Conservation (phyloP, 2,329 filamentous ascomycete genomes). For the Leptographium flavum region DNA sequence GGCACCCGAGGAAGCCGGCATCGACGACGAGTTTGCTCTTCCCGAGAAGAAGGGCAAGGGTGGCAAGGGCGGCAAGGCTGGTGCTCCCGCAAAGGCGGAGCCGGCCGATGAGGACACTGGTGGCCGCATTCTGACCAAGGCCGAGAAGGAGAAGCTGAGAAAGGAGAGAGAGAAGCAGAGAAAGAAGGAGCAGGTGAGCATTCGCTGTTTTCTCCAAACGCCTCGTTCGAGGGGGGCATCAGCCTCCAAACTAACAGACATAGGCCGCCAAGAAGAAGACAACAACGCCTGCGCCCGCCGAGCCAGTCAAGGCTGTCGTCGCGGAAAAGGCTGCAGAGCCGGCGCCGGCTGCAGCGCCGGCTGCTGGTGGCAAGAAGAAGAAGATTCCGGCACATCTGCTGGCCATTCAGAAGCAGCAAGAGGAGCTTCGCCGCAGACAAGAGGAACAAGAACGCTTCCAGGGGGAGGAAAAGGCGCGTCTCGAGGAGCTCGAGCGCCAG, state of each 20-base stretch:
- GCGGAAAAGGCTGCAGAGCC: constrained; percentile 25
- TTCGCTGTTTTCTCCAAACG: neutral
- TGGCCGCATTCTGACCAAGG: constrained; percentile 78
- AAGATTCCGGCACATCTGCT: constrained; percentile 67
- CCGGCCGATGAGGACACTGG: constrained; percentile 37
- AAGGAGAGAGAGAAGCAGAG: constrained; percentile 97
- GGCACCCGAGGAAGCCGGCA: constrained; percentile 64
- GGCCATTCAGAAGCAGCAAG: constrained; percentile 69
- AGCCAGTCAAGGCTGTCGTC: constrained; percentile 37
- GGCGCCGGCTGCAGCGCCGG: constrained; percentile 18
- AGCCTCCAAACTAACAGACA: neutral
- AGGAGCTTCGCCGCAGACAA: constrained; percentile 51
- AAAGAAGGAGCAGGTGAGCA: constrained; percentile 82
- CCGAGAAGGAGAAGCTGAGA: constrained; percentile 95
- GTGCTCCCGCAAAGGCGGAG: constrained; percentile 29
- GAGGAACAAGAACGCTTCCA: constrained; percentile 45
- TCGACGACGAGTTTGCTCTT: constrained; percentile 75
- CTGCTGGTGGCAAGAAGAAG: constrained; percentile 62
- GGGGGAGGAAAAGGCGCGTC: constrained; percentile 49
- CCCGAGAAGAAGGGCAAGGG: constrained; percentile 46
- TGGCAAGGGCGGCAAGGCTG: constrained; percentile 21
- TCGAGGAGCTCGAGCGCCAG: constrained; percentile 50
- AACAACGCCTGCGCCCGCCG: constrained; percentile 29
- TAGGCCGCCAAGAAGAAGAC: constrained; percentile 78
- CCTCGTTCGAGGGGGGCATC: too few relatives aligned